Evolutionary conservation across 78 protist species (phyloP).

Genomic region (Dictyostelium brefeldianum): DNA sequence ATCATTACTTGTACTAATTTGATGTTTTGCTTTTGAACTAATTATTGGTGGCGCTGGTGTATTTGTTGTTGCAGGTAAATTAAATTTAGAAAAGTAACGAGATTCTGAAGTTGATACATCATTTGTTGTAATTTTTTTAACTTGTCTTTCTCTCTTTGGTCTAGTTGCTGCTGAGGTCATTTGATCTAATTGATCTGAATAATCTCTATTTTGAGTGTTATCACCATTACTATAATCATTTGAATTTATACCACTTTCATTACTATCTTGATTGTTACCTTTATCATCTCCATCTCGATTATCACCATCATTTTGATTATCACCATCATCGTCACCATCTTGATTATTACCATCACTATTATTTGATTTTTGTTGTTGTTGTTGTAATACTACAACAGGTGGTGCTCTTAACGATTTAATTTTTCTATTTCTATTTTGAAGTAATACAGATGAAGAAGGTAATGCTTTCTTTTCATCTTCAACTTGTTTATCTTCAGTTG

Average conservation of each 20-base stretch:
- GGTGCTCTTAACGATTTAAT: conserved; percentile 39
- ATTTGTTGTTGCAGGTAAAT: background rate
- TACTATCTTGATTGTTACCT: background rate
- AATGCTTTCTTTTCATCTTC: conserved; percentile 19
- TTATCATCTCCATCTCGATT: background rate
- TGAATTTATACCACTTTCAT: background rate
- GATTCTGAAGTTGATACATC: conserved; percentile 36
- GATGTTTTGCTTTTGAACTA: background rate
- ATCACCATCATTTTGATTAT: background rate
- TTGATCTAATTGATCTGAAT: background rate
- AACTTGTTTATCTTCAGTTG: background rate
- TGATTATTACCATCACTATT: background rate
- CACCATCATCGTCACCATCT: too few relatives aligned
- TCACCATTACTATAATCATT: background rate
- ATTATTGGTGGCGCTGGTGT: conserved; percentile 28
- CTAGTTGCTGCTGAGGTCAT: background rate
- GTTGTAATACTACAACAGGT: conserved; percentile 7
- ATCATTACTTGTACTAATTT: background rate
- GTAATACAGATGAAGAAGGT: conserved; percentile 41
- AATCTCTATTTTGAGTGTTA: background rate
- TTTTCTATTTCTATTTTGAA: background rate
- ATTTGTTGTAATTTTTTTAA: conserved; percentile 15
- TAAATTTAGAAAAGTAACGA: conserved; percentile 56
- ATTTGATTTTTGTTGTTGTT: background rate
- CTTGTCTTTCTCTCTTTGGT: background rate